A percentile compares a stretch with the other conserved stretches of the same genome.
Evolutionary conservation across 164 flowering plant species (phyloP).

Genomic region (Aristolochia californica): DNA sequence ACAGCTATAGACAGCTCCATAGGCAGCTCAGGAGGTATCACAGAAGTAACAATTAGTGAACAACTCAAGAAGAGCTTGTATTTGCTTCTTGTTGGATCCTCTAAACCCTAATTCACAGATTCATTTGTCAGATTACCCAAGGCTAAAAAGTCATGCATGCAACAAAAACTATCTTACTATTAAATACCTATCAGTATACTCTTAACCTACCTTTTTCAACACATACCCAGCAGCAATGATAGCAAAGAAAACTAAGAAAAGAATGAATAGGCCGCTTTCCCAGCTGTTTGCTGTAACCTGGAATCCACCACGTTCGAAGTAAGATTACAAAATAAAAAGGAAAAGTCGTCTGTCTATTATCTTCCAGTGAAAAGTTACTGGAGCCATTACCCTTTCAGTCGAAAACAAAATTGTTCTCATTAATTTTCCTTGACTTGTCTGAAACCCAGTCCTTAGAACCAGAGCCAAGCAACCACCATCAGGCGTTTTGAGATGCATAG

Average conservation of each 20-base stretch:
- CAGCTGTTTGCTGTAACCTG: slow-evolving; percentile 99
- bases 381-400: slow-evolving; percentile 73
- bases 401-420: slow-evolving; percentile 97
- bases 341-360: not conserved
- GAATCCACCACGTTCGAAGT: slow-evolving; percentile 8
- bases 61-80: slow-evolving; percentile 94
- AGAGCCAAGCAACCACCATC: slow-evolving; percentile 97
- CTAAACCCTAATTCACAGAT: slow-evolving; percentile 61
- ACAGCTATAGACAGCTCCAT: slow-evolving; percentile 99
- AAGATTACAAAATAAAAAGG: not conserved
- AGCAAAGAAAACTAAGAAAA: slow-evolving; percentile 88
- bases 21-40: slow-evolving; percentile 97
- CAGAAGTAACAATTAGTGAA: slow-evolving; percentile 92
- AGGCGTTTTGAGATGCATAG: slow-evolving; percentile 59
- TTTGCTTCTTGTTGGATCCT: slow-evolving; percentile 95
- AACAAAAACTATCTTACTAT: not conserved
- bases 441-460: slow-evolving; percentile 94
- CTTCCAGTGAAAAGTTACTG: not conserved
- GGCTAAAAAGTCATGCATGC: not conserved
- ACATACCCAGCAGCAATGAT: slow-evolving; percentile 99
- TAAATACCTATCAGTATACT: not conserved
- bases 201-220: slow-evolving; percentile 59
- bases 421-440: slow-evolving; percentile 95
- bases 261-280: slow-evolving; percentile 95
- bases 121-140: slow-evolving; percentile 1